phyloP scores from a whole-genome alignment of 1,139 yeast species.

The Saccharomyces pastorianus region DNA sequence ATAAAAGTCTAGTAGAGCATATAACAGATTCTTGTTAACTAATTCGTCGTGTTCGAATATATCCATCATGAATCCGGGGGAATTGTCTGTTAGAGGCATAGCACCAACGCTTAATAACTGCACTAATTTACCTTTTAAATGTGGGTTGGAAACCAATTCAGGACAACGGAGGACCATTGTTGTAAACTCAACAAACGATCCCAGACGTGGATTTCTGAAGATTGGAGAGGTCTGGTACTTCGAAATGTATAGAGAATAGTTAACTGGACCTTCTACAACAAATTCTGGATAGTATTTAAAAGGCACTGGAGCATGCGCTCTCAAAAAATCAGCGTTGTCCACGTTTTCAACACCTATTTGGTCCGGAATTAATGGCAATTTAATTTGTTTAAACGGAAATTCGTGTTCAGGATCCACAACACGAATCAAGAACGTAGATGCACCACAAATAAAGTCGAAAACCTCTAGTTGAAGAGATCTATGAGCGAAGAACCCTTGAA shows the following conservation, averaged over 20 bases:
- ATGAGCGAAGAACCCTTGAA: constrained; percentile 53
- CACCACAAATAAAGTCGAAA: constrained; percentile 70
- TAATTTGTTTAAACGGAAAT: constrained; percentile 50
- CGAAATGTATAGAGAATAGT: constrained; percentile 60
- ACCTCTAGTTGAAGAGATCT: constrained; percentile 52
- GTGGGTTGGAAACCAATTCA: constrained; percentile 83
- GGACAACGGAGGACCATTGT: constrained; percentile 77
- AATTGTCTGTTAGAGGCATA: constrained; percentile 46
- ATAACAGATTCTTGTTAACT: constrained; percentile 60
- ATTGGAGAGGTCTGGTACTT: constrained; percentile 55
- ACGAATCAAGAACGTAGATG: constrained; percentile 61
- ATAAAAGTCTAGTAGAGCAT: constrained; percentile 79
- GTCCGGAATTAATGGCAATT: constrained; percentile 55
- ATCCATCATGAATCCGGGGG: constrained; percentile 66
- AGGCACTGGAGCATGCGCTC: constrained; percentile 60
- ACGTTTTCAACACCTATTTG: constrained; percentile 49
- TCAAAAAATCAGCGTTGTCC: constrained; percentile 62
- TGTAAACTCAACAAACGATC: constrained; percentile 61
- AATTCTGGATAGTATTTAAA: constrained; percentile 85
- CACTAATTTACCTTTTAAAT: constrained; percentile 74
- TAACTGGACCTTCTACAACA: constrained; percentile 73
- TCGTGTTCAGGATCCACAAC: constrained; percentile 62
- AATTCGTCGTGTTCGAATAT: constrained; percentile 57
- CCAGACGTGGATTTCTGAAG: constrained; percentile 44
- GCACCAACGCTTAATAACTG: constrained; percentile 77